These are phyloP conservation scores for Astrothelium macrocarpum DNA, from an alignment of 495 filamentous ascomycete species.

Conservation along the genomic window DNA sequence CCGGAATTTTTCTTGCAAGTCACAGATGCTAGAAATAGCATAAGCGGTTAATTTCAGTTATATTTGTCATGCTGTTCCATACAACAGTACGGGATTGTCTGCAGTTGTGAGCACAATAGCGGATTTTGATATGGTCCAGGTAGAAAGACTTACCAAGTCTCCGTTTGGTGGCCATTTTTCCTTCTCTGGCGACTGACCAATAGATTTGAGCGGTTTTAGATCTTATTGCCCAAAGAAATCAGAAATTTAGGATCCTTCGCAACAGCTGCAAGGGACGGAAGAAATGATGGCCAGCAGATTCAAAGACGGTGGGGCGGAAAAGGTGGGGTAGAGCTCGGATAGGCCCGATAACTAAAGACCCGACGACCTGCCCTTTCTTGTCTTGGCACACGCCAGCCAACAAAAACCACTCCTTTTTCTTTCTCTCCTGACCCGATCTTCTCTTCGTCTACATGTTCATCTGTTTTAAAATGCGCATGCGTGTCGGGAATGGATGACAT, in stretches of 20 bases:
- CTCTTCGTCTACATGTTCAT: slow-evolving; percentile 33
- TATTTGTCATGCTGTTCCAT: slow-evolving; percentile 6
- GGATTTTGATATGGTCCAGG: not conserved
- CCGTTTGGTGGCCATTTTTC: not conserved
- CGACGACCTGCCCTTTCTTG: not conserved
- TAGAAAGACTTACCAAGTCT: not conserved
- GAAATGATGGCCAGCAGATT: not conserved
- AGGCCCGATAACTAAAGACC: not conserved
- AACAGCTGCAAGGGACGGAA: not conserved
- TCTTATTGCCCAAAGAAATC: not conserved
- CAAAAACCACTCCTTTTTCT: not conserved
- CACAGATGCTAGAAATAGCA: slow-evolving; percentile 61
- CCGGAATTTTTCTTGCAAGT: slow-evolving; percentile 91
- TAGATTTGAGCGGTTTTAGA: not conserved
- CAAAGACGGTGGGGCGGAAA: not conserved
- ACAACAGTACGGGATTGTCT: slow-evolving; percentile 31
- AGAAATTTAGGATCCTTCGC: not conserved
- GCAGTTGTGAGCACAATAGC: not conserved
- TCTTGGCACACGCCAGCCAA: not conserved
- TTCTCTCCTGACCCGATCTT: not conserved
- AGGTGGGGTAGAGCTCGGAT: not conserved
- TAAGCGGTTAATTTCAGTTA: slow-evolving; percentile 11
- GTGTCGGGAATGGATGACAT: too few relatives aligned
- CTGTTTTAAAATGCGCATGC: too few relatives aligned
- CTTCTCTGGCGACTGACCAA: not conserved